Evolutionary conservation across 2,329 filamentous ascomycete genomes (phyloP).

Genomic region (Alternaria consortialis): DNA sequence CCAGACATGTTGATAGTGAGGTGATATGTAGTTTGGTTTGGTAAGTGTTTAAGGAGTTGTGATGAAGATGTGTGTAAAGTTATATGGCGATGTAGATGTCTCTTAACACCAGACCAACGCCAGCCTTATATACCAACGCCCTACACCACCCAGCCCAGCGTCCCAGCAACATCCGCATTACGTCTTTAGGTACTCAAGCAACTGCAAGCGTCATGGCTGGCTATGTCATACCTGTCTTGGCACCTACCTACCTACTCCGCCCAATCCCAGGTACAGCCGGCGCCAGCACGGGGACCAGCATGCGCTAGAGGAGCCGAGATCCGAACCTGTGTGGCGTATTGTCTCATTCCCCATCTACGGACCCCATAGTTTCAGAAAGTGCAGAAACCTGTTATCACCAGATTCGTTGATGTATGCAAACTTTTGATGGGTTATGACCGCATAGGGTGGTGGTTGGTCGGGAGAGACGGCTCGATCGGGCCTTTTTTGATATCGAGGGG

Average conservation of each 20-base stretch:
- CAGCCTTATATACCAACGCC: background rate
- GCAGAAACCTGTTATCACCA: background rate
- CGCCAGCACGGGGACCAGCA: background rate
- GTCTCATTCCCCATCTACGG: background rate
- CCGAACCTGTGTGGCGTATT: background rate
- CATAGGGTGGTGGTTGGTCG: slow-evolving; percentile 2
- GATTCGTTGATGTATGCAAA: background rate
- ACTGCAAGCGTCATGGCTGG: no score
- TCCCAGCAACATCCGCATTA: background rate
- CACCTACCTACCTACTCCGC: background rate
- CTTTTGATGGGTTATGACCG: background rate
- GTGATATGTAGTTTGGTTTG: background rate
- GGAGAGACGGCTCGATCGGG: slow-evolving; percentile 10
- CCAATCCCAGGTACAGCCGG: slow-evolving; percentile 1
- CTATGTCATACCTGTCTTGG: slow-evolving; percentile 10
- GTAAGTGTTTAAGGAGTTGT: no score
- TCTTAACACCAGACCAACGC: background rate
- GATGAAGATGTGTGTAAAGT: background rate
- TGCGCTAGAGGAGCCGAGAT: slow-evolving; percentile 4
- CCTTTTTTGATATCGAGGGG: background rate
- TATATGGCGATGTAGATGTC: background rate
- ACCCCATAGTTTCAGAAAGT: background rate
- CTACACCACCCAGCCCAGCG: background rate
- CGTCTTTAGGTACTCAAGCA: no score
- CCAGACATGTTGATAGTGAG: background rate